Evolutionary conservation across 2,329 filamentous ascomycete species (phyloP), one percentile per base, ranked within the genome.

Genomic region (Hypoxylon sp.): DNA sequence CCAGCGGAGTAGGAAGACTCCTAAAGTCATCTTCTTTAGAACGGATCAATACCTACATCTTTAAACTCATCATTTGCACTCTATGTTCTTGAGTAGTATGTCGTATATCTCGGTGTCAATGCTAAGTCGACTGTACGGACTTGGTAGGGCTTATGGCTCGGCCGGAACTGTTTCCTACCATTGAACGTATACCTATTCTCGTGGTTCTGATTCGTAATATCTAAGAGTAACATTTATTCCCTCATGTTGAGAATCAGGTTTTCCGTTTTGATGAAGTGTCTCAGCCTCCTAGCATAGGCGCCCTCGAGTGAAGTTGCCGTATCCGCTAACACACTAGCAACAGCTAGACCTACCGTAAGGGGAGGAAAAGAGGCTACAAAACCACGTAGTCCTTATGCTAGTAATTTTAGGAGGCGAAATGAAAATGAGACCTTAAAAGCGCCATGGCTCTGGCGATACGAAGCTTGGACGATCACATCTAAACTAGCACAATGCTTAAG

Each of bases 331-430:
- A 5, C 19, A 24, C 24, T 24, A 33, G 24, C 17, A 17, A 46
- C 14, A 11, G 19, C 37, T 46, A 51, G 19, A 10, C 5, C 5
- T n/a, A 14, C 37, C 37, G 46, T 17, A 61, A 35, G 47, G 51
- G 37, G 11, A 39, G 19, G 47, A 5, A 22, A 14, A 22, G 24
- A 47, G 29, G 22, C 19, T 39, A 54, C 24, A 62, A 48, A 53
- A 24, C 22, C 46, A 24, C 29, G 26, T 24, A 35, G 35, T 33
- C 26, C 31, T 14, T 2, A 42, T 14, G 47, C 55, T 50, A 35
- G 33, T n/a, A 56, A 65, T 56, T 44, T 55, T 51, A 33, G n/a
- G 44, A 57, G 56, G 37, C 26, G 57, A 63, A 24, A 59, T 63
- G 37, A 70, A 60, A 53, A 9, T 54, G 52, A 61, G 55, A 70